Base-by-base conservation (phyloP, 2,329 filamentous ascomycete species). In the Calonectria pseudoturangicola region DNA sequence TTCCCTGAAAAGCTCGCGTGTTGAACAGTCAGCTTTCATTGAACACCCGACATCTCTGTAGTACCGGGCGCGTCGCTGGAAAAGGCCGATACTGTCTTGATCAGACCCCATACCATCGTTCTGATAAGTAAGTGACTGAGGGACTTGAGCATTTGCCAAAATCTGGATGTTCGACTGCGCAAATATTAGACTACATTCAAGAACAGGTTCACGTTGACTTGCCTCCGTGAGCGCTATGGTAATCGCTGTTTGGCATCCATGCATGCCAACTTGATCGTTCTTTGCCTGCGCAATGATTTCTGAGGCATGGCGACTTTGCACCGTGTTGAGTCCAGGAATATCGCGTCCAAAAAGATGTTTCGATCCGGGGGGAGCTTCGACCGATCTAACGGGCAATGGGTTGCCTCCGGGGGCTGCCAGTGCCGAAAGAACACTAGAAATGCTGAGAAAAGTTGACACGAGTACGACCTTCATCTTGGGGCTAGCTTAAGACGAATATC, bases 201-300 rank as follows among this genome's bases (percentile, higher is more conserved):
- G 27, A 12, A 25, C 18, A 27, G 18, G 9, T 12, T 41, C 27
- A 10, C 15, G n/a, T 41, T 1, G 8, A 60, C 21, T 10, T 4
- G 41, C 54, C 54, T 60, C 54, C 5, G 54, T 41, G 16, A 60
- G 54, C 2, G 54, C 54, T 25, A 60, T 60, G 12, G 54, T 27
- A 10, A 60, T 43, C 9, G 36, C 54, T 2, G 54, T 27, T 39
- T 60, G 54, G 13, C 54, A 41, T 7, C 54, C 54, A 6, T 60
- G 54, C 21, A 60, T 41, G 54, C 54, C 54, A 15, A 41, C 54
- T 9, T 41, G 33, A 8, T 60, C 39, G 2, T 16, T 60, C 21
- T 41, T 60, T 0, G 36, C 36, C 18, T 41, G 36, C 15, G 54
- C 54, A 10, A 60, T 60, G 1, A 60, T 60, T 60, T 60, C 18